Evolutionary conservation across 345 rosid species (phyloP).

Genomic region (Camelina laxa): DNA sequence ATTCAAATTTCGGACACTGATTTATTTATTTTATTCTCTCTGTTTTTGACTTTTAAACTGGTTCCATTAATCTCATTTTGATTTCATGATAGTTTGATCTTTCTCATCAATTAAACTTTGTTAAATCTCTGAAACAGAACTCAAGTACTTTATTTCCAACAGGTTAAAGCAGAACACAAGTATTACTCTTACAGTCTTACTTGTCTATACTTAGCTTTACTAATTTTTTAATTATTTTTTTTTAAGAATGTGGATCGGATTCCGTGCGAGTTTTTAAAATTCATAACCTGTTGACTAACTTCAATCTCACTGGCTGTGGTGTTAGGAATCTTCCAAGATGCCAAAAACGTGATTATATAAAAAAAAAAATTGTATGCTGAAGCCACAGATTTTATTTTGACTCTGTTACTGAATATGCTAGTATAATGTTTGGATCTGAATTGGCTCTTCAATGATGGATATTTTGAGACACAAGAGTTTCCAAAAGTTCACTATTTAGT

Average conservation of each 20-base stretch:
- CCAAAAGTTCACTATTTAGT: slow-evolving; percentile 27
- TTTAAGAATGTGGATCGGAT: slow-evolving; percentile 2
- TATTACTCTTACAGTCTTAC: neutral
- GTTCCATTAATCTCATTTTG: neutral
- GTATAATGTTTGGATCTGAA: neutral
- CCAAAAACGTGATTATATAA: neutral
- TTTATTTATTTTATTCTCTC: neutral
- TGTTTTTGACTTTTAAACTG: neutral
- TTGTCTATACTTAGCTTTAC: slow-evolving; percentile 14
- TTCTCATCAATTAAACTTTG: no score
- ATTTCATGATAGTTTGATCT: neutral
- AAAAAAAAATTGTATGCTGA: no score
- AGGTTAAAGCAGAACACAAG: no score
- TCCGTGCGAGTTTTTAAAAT: slow-evolving; percentile 29
- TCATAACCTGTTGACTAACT: slow-evolving; percentile 30
- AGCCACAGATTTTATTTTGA: no score
- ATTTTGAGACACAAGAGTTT: slow-evolving; percentile 33
- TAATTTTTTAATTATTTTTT: neutral
- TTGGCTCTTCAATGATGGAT: slow-evolving; percentile 18
- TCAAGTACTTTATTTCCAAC: no score
- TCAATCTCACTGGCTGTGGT: slow-evolving; percentile 24
- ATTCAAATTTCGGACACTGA: slow-evolving; percentile 38
- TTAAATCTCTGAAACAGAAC: no score
- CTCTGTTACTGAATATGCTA: slow-evolving; percentile 2
- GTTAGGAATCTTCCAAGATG: slow-evolving; percentile 37